phyloP scores from a whole-genome alignment of 2,329 filamentous ascomycete genomes.

The Botryotinia convoluta region DNA sequence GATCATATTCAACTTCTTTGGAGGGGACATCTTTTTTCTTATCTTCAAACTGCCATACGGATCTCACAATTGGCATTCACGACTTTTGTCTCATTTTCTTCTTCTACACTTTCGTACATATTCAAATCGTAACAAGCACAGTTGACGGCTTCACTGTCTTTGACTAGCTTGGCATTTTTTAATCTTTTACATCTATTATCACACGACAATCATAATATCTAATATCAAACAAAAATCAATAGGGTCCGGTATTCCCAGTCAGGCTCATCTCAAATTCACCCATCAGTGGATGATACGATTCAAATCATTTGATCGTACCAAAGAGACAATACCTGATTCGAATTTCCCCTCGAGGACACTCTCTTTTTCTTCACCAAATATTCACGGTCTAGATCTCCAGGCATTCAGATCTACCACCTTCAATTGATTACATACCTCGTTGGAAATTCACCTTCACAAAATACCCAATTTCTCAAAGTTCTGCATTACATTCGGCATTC shows the following conservation, averaged over 20 bases:
- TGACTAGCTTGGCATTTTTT: slow-evolving; percentile 28
- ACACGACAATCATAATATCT: slow-evolving; percentile 31
- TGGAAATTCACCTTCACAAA: background rate
- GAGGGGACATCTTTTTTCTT: background rate
- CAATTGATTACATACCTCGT: background rate
- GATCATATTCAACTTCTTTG: background rate
- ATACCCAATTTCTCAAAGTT: background rate
- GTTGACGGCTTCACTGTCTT: slow-evolving; percentile 38
- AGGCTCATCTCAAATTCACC: background rate
- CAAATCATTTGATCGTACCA: background rate
- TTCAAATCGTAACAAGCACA: slow-evolving; percentile 26
- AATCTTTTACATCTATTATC: slow-evolving; percentile 14
- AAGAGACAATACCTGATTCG: background rate
- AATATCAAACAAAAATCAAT: slow-evolving; percentile 25
- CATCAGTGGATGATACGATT: background rate
- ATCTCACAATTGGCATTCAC: slow-evolving; percentile 6
- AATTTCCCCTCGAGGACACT: background rate
- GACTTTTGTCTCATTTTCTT: background rate
- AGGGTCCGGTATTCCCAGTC: slow-evolving; percentile 31
- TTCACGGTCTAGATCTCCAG: slow-evolving; percentile 2
- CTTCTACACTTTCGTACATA: slow-evolving; percentile 6
- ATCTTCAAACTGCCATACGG: background rate
- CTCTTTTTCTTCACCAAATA: background rate
- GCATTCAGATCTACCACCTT: background rate
- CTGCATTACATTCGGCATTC: background rate